Evolutionary conservation across 331 rosid genomes (phyloP).

Genomic region (Malus hybrid): DNA sequence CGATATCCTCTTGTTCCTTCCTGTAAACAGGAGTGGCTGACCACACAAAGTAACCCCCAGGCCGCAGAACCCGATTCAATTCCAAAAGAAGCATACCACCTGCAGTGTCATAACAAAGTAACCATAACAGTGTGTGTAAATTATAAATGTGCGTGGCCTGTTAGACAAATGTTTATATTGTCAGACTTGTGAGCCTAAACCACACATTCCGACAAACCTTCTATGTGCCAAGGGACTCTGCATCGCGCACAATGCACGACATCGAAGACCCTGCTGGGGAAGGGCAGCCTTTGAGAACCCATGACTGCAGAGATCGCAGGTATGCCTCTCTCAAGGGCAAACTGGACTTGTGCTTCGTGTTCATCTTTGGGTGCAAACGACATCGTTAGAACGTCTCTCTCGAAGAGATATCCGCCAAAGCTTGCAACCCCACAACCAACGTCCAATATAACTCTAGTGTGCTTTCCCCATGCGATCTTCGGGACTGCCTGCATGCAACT

Average conservation of each 20-base stretch:
- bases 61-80: constrained; percentile 68
- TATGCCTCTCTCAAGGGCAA: constrained; percentile 10
- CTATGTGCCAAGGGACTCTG: constrained; percentile 83
- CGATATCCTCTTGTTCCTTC: constrained; percentile 67
- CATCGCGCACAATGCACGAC: constrained; percentile 73
- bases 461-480: constrained; percentile 63
- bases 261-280: constrained; percentile 70
- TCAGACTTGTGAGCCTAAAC: too few species aligned
- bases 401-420: constrained; percentile 78
- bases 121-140: neutral
- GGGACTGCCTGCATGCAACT: constrained; percentile 52
- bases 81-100: constrained; percentile 84
- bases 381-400: constrained; percentile 72
- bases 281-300: constrained; percentile 84
- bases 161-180: too few species aligned
- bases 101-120: neutral
- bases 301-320: constrained; percentile 90
- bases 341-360: constrained; percentile 88
- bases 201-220: constrained; percentile 26
- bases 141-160: too few species aligned
- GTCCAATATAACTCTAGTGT: constrained; percentile 65
- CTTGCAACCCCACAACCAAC: constrained; percentile 95
- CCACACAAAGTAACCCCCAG: constrained; percentile 87
- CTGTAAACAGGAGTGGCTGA: constrained; percentile 92
- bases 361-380: constrained; percentile 92